A percentile compares a stretch with the other conserved stretches of the same genome.
Conservation (phyloP, 23 red algal genomes). For the Gracilaria caudata region DNA sequence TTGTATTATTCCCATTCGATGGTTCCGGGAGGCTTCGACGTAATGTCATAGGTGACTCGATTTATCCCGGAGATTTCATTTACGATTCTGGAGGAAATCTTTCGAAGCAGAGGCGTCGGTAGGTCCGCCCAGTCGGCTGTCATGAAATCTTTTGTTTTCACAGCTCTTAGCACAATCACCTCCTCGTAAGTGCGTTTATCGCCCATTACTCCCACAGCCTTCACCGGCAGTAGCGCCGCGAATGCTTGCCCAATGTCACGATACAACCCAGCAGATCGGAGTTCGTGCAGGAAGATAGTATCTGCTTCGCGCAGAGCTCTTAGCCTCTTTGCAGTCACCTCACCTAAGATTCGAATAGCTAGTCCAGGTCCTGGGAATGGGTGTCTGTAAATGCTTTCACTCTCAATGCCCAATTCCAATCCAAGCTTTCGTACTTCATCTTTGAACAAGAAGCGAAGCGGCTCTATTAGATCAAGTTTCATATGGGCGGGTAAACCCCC, state of each 20-base stretch:
- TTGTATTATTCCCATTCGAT: slow-evolving; percentile 87
- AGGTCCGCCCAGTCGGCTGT: slow-evolving; percentile 94
- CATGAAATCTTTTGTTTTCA: slow-evolving; percentile 98
- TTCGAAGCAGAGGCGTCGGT: slow-evolving; percentile 60
- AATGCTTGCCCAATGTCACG: slow-evolving; percentile 94
- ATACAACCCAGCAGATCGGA: slow-evolving; percentile 80
- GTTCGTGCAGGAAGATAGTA: slow-evolving; percentile 87
- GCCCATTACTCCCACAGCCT: slow-evolving; percentile 98
- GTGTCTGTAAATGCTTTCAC: slow-evolving; percentile 85
- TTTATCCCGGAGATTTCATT: slow-evolving; percentile 97
- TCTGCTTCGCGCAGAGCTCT: slow-evolving; percentile 84
- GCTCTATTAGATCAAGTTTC: slow-evolving; percentile 94
- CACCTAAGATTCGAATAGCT: slow-evolving; percentile 94
- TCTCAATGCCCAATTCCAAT: slow-evolving; percentile 79
- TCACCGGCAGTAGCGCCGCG: slow-evolving; percentile 91
- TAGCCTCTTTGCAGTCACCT: slow-evolving; percentile 77
- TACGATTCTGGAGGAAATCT: slow-evolving; percentile 86
- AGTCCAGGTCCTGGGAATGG: slow-evolving; percentile 98
- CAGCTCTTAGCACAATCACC: slow-evolving; percentile 90
- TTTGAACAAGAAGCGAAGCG: slow-evolving; percentile 95
- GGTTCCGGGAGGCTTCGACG: slow-evolving; percentile 94
- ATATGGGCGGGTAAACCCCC: slow-evolving; percentile 91
- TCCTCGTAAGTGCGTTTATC: slow-evolving; percentile 98
- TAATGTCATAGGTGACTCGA: slow-evolving; percentile 90
- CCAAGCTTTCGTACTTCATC: slow-evolving; percentile 93